These are phyloP conservation scores for Ascochyta clinopodiicola DNA, from an alignment of 2,329 filamentous ascomycete genomes.

Conservation along the genomic window DNA sequence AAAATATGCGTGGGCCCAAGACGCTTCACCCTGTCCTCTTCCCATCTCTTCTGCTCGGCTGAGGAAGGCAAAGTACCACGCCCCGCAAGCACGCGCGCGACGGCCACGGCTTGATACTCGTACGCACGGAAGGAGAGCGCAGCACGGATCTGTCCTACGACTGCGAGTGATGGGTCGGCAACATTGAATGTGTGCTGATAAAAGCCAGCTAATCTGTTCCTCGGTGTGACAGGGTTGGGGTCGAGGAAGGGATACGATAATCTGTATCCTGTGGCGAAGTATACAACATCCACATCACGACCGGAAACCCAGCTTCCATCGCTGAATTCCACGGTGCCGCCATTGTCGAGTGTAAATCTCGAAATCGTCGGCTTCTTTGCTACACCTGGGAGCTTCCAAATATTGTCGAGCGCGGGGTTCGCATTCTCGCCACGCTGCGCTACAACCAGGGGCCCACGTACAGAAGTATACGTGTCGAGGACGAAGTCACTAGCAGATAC, in stretches of 20 bases:
- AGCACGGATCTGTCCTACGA: slow-evolving; percentile 62
- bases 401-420: slow-evolving; percentile 53
- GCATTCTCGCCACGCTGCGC: slow-evolving; percentile 5
- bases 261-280: slow-evolving; percentile 71
- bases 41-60: slow-evolving; percentile 63
- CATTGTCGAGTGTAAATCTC: slow-evolving; percentile 46
- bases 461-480: slow-evolving; percentile 54
- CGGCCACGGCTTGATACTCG: slow-evolving; percentile 71
- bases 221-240: slow-evolving; percentile 54
- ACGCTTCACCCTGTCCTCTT: slow-evolving; percentile 59
- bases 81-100: slow-evolving; percentile 64
- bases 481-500: slow-evolving; percentile 69
- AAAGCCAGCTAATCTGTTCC: slow-evolving; percentile 62
- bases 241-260: slow-evolving; percentile 66
- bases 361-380: slow-evolving; percentile 57
- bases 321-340: slow-evolving; percentile 61
- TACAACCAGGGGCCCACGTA: background rate
- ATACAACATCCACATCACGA: slow-evolving; percentile 63
- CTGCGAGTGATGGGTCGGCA: slow-evolving; percentile 62
- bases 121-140: slow-evolving; percentile 70
- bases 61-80: slow-evolving; percentile 58
- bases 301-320: slow-evolving; percentile 59
- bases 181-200: slow-evolving; percentile 66
- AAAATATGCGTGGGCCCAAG: slow-evolving; percentile 58
- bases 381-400: slow-evolving; percentile 65